Base-by-base conservation (phyloP, 2,329 filamentous ascomycete species). In the Aureobasidium vineae region DNA sequence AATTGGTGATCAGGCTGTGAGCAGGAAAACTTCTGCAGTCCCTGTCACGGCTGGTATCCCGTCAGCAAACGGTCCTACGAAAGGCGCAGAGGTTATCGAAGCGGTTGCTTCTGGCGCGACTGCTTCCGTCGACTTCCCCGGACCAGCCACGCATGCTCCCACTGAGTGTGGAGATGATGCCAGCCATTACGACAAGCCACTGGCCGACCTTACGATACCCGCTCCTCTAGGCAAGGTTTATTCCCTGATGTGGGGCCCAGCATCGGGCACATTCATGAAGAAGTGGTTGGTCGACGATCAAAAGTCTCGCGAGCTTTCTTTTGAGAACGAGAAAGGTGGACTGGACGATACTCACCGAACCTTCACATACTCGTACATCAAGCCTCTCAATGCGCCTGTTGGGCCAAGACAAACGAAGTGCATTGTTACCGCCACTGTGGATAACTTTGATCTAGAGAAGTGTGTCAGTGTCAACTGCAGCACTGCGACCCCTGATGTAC, bases 331-430 rank as follows among this genome's bases (percentile, higher is more conserved):
- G 71, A 91, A 92, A 74, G 90, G 89, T 72, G 92, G 90, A 0
- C 86, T 86, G 3, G 85, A 86, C 56, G 73, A 76, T 50, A 91
- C 96, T 21, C 90, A 88, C 78, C 90, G 88, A 75, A 84, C 85
- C 3, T 86, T 93, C 53, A 86, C 81, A 23, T 97, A 89, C 75
- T 89, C 88, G 1, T 99, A 97, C 76, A 96, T 96, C 79, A 98
- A 97, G 76, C 95, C 95, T 1, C 81, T 99, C 2, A 85, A 88
- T 72, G 90, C 84, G 2, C 83, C 91, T 0, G 94, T 99, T 70
- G 95, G 95, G 0, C 95, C 95, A 0, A 95, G 86, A 75, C 91
- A 97, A 79, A 99, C 95, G 15, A 97, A 96, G 75, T 99, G 95
- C 76, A 89, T 96, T 67, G 92, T 92, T 59, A 90, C 87, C 0